Evolutionary conservation across 2,329 filamentous ascomycete species (phyloP), one percentile per base, ranked within the genome.

Genomic region (Xylariaceae sp.): DNA sequence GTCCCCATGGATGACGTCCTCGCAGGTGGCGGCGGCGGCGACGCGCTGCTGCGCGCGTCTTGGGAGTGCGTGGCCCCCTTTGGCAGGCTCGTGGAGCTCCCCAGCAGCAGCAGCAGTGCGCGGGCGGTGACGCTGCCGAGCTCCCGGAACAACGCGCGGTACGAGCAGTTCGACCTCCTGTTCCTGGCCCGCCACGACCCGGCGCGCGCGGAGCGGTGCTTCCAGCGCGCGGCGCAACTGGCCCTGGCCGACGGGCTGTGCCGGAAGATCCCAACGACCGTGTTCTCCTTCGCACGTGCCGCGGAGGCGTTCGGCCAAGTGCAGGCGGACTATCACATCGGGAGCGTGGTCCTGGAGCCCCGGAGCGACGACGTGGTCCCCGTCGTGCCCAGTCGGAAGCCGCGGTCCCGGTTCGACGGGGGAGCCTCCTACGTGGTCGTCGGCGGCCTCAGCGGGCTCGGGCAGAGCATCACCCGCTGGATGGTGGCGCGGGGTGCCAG

Each of bases 11-110:
- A n/a, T n/a, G 52, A 52, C 38, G 45, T 45, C 8, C 36, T 53
- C 4, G 33, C 46, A 4, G 50, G 52, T 10, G 48, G 50, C 30
- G n/a, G n/a, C n/a, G n/a, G n/a, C n/a, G n/a, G n/a, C n/a, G n/a
- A n/a, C n/a, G n/a, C n/a, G n/a, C 29, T 37, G 3, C 29, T 55
- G 2, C 32, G 38, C 16, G 44, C 50, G 2, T 50, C 56, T 1
- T 55, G 49, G 49, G 37, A 49, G 12, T 56, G 51, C 33, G 37
- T 60, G n/a, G 51, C 57, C 10, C 29, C 32, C 17, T 51, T 52
- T 30, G 57, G 57, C 5, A 38, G 45, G 3, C 54, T 59, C 29
- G 23, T 59, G 1, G 57, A 60, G 35, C 45, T 59, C 25, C 51
- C 51, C 12, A 50, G 49, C 25, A 43, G 39, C n/a, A 52, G 58